Evolutionary conservation across 2,329 filamentous ascomycete species (phyloP), one percentile per base, ranked within the genome.

Genomic region (Elsinoe arachidis): DNA sequence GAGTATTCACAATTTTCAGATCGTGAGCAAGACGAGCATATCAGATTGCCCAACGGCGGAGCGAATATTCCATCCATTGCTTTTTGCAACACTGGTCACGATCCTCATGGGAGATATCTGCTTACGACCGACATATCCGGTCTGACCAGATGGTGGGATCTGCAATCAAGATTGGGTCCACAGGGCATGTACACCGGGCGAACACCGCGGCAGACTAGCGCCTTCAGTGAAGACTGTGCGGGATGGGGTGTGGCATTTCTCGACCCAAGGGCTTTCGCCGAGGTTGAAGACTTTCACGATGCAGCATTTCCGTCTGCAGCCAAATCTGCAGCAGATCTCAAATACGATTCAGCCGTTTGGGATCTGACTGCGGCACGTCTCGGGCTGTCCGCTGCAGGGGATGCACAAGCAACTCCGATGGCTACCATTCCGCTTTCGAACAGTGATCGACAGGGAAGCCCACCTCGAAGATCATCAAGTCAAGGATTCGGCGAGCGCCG

Each of bases 51-150:
- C 61, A 73, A 65, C 58, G 66, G 65, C 15, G 61, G 61, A 3
- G 60, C 67, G 7, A 85, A 85, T 62, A 80, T 85, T 15, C 82
- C 82, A 1, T 73, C 73, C 46, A 73, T 85, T 17, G 73, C 75
- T 0, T 85, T 85, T 64, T 75, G 81, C 59, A 84, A 84, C 60
- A 81, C 74, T 37, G 76, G 76, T 14, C 70, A 79, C 39, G 81
- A 84, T 62, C 73, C 75, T 0, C 70, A 75, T 23, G 81, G 79
- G 4, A 71, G 72, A 55, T 84, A 79, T 78, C 74, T 85, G 55
- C 66, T 81, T 26, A 81, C 79, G 56, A 80, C 77, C 10, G 79
- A 81, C 61, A 82, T 85, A 46, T 65, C 72, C 35, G 80, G 80
- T 23, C 68, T 69, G 19, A 70, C 76, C 1, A 66, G 75, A 17